These are phyloP conservation scores for Gillenia trifoliata DNA, from an alignment of 306 rosid species.

Conservation along the genomic window DNA sequence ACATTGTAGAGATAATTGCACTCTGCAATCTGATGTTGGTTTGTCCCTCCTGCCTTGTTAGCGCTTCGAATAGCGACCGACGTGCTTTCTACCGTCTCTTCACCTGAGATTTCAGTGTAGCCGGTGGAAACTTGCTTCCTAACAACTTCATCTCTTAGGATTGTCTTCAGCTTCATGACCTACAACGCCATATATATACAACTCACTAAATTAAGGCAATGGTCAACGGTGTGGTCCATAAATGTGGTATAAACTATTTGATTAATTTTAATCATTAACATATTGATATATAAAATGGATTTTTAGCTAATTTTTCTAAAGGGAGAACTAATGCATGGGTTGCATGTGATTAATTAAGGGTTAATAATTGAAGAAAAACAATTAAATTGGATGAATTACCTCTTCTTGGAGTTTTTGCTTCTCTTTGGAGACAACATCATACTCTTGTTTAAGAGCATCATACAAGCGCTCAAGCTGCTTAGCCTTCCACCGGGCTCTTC, in stretches of 20 bases:
- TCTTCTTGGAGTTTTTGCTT: conserved; percentile 71
- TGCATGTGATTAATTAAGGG: conserved; percentile 9
- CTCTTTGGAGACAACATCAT: conserved; percentile 58
- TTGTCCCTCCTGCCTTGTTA: conserved; percentile 27
- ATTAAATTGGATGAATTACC: conserved; percentile 33
- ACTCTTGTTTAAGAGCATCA: conserved; percentile 70
- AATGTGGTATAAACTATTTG: background rate
- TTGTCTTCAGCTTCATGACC: conserved; percentile 63
- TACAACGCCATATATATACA: conserved; percentile 2
- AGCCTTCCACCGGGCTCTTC: conserved; percentile 87
- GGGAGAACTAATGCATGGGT: background rate
- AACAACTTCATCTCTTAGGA: conserved; percentile 55
- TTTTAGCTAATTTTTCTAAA: background rate
- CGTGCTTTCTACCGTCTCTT: conserved; percentile 77
- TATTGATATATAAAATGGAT: background rate
- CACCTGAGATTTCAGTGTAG: conserved; percentile 68
- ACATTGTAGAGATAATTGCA: conserved; percentile 48
- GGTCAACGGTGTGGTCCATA: background rate
- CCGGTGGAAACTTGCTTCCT: conserved; percentile 52
- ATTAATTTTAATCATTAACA: background rate
- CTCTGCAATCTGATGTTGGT: conserved; percentile 36
- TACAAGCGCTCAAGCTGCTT: conserved; percentile 83
- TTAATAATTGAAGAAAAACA: background rate
- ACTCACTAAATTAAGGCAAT: too few species aligned
- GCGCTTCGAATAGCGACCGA: conserved; percentile 48